Evolutionary conservation across 345 rosid species (phyloP), one percentile per base, ranked within the genome.

Genomic region (Salix suchowensis): DNA sequence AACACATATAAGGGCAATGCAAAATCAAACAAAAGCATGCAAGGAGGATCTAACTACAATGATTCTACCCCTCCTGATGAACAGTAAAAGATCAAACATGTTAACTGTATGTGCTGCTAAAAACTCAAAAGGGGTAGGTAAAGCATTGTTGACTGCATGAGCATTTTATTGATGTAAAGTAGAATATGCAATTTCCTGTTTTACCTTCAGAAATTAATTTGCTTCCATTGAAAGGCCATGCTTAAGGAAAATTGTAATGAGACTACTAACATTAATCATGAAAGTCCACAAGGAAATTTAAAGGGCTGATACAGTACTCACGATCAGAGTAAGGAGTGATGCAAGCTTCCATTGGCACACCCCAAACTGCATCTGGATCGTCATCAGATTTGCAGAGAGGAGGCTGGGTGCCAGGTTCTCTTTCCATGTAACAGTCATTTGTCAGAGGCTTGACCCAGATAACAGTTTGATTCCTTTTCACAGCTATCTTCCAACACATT

Each of bases 401-500:
- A 79, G 99, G 99, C 67, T 83, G 92, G 8, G 94, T 88, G 58
- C 94, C 98, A 8, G 95, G 89, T 65, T 86, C 88, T 88, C 99
- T 86, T 80, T 88, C 82, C 89, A 80, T 73, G 78, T 91, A 96
- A 83, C 99, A 96, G 78, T 93, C 97, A 87, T 93, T 93, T 70
- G 86, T 93, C 44, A 93, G 85, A 58, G 98, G 98, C 80, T 93
- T 96, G 83, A 89, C 95, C 99, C 98, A 96, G 80, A 96, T 85
- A 39, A 93, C 99, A 67, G 99, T 96, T 83, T 96, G 99, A 84
- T 96, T 91, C 88, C 84, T 88, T 87, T 92, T 96, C 14, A 87
- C 82, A 75, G 98, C 99, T 73, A 96, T 84, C 78, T 85, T 94
- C 99, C 99, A 96, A 75, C 99, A 96, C 99, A 96, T 96, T 39